A percentile compares a stretch with the other conserved stretches of the same genome.
These are phyloP conservation scores for Penicillium alfredii DNA, from an alignment of 495 filamentous ascomycete species.

Conservation along the genomic window DNA sequence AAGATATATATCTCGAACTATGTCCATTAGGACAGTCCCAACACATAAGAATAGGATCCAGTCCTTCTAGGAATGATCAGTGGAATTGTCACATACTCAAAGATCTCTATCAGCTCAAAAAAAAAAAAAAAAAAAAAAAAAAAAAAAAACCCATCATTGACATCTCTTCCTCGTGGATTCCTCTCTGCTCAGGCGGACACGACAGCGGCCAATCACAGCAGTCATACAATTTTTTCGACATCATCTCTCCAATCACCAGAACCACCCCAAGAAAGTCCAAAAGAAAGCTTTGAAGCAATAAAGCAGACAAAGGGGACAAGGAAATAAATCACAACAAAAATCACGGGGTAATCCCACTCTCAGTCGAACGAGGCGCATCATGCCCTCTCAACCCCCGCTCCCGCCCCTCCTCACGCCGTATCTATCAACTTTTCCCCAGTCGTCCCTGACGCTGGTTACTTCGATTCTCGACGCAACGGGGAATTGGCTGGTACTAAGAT, in stretches of 20 bases:
- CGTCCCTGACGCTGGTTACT: conserved; percentile 66
- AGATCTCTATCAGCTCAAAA: too few species aligned
- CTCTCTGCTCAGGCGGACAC: conserved; percentile 3
- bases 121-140: too few species aligned
- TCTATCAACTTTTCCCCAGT: conserved; percentile 39
- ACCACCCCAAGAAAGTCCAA: not conserved
- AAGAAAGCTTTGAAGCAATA: too few species aligned
- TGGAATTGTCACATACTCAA: too few species aligned
- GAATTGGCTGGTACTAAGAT: conserved; percentile 68
- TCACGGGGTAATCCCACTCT: too few species aligned
- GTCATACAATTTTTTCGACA: conserved; percentile 32
- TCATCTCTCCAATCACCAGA: conserved; percentile 15
- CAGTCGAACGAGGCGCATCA: conserved; percentile 17
- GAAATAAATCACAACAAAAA: not conserved
- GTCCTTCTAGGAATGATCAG: too few species aligned
- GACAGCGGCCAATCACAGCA: conserved; percentile 25
- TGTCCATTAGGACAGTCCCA: too few species aligned
- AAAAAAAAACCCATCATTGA: too few species aligned
- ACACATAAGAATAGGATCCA: too few species aligned
- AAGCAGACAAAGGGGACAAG: not conserved
- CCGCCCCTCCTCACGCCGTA: conserved; percentile 66
- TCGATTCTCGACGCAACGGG: conserved; percentile 63
- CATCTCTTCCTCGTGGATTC: not conserved
- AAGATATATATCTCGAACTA: too few species aligned
- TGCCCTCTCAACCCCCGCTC: conserved; percentile 49